Evolutionary conservation across 129 eudicot species (phyloP).

Genomic region (Logfia minima): DNA sequence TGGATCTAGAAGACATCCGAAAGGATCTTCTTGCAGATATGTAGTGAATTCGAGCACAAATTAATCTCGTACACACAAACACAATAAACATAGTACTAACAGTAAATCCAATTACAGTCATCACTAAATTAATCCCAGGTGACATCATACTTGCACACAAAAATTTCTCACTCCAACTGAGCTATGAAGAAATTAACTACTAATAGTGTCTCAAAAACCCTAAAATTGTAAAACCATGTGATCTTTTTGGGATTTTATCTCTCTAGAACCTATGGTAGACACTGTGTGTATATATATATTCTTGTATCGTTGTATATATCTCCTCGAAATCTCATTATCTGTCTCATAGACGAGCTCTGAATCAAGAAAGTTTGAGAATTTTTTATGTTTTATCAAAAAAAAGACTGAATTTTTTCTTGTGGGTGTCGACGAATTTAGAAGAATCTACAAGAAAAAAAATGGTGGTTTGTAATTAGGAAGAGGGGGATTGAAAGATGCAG

Average conservation of each 20-base stretch:
- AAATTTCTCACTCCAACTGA: neutral
- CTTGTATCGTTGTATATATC: constrained; percentile 30
- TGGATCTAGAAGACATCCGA: constrained; percentile 72
- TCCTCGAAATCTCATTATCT: constrained; percentile 35
- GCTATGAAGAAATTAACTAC: neutral
- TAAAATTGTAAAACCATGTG: constrained; percentile 10
- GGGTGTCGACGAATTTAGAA: constrained; percentile 22
- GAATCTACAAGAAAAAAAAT: constrained; percentile 26
- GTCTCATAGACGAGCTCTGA: constrained; percentile 26
- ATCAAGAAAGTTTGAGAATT: neutral
- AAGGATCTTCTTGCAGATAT: constrained; percentile 58
- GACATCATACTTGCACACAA: constrained; percentile 47
- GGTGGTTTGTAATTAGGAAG: constrained; percentile 23
- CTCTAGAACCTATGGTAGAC: constrained; percentile 31
- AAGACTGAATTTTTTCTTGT: neutral
- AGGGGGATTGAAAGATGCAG: constrained; percentile 21
- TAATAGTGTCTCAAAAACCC: neutral
- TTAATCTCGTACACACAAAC: constrained; percentile 87
- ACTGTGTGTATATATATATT: constrained; percentile 25
- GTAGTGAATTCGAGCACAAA: constrained; percentile 88
- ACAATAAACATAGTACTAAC: constrained; percentile 87
- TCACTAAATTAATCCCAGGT: constrained; percentile 77
- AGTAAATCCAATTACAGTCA: constrained; percentile 89
- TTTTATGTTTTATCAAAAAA: neutral
- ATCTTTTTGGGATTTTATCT: constrained; percentile 18